Evolutionary conservation across 2,329 filamentous ascomycete genomes (phyloP).

Genomic region (Lecanoromycetidae sp.): DNA sequence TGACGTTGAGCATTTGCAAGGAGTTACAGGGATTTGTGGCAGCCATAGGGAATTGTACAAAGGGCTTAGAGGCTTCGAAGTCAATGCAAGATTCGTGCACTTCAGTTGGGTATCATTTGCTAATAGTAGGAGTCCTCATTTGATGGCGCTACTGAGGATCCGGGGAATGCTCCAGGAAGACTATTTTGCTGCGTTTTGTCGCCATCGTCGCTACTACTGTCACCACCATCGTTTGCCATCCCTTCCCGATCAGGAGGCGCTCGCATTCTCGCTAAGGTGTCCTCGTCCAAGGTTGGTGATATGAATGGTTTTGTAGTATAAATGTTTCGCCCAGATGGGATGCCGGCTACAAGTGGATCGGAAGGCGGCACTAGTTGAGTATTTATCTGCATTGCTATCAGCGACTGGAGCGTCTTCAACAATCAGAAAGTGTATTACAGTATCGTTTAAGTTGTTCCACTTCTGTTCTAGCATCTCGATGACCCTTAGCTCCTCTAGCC

Average conservation of each 20-base stretch:
- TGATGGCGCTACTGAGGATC: slow-evolving; percentile 4
- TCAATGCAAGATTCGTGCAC: no score
- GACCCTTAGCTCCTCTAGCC: slow-evolving; percentile 70
- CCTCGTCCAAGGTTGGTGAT: slow-evolving; percentile 51
- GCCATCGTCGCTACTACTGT: slow-evolving; percentile 31
- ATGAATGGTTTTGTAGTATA: slow-evolving; percentile 58
- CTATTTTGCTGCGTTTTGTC: slow-evolving; percentile 18
- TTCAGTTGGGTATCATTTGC: background rate
- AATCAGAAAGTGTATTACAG: slow-evolving; percentile 41
- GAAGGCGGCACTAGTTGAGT: slow-evolving; percentile 63
- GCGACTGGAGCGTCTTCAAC: no score
- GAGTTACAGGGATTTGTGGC: no score
- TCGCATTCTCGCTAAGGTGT: slow-evolving; percentile 48
- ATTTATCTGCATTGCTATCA: slow-evolving; percentile 48
- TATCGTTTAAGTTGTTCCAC: slow-evolving; percentile 89
- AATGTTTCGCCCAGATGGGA: slow-evolving; percentile 83
- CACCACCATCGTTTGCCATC: slow-evolving; percentile 31
- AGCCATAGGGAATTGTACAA: background rate
- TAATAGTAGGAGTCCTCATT: slow-evolving; percentile 28
- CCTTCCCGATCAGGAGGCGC: slow-evolving; percentile 40
- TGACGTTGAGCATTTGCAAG: no score
- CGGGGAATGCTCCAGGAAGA: slow-evolving; percentile 27
- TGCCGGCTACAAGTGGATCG: slow-evolving; percentile 58
- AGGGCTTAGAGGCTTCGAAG: background rate
- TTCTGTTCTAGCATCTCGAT: slow-evolving; percentile 78